A percentile compares a stretch with the other conserved stretches of the same genome.
Evolutionary conservation across 306 rosid species (phyloP).

Genomic region (Sicyos edulis): DNA sequence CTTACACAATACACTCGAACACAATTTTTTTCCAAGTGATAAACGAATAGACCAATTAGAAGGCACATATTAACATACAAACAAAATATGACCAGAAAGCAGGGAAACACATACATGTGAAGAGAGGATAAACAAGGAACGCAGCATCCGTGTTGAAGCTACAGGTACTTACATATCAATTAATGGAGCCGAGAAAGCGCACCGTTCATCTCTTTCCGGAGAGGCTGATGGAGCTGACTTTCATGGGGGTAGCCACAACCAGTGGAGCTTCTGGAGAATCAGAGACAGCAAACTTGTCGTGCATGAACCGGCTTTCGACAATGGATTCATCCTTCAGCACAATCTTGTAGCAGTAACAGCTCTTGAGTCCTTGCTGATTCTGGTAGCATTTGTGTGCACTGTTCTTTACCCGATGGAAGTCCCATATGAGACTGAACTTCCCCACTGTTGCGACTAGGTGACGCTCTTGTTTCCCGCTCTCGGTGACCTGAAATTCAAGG

Average conservation of each 20-base stretch:
- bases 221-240: slow-evolving; percentile 61
- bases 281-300: slow-evolving; percentile 74
- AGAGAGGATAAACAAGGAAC: slow-evolving; percentile 4
- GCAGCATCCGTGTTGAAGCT: not conserved
- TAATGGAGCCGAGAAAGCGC: not conserved
- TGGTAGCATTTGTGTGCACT: slow-evolving; percentile 85
- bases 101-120: not conserved
- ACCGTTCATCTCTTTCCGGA: not conserved
- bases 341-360: slow-evolving; percentile 96
- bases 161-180: not conserved
- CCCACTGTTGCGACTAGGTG: slow-evolving; percentile 96
- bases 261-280: slow-evolving; percentile 96
- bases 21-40: not conserved
- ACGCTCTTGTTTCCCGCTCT: slow-evolving; percentile 97
- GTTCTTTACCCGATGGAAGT: slow-evolving; percentile 88
- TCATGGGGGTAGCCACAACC: slow-evolving; percentile 93
- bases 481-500: slow-evolving; percentile 24
- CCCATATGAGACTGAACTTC: slow-evolving; percentile 94
- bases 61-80: no score
- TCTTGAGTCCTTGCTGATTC: slow-evolving; percentile 82
- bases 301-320: slow-evolving; percentile 95
- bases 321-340: slow-evolving; percentile 93
- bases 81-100: not conserved
- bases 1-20: not conserved
- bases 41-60: not conserved